Evolutionary conservation across 352 stramenopile species (phyloP).

Genomic region (Paralagenidium karlingii): DNA sequence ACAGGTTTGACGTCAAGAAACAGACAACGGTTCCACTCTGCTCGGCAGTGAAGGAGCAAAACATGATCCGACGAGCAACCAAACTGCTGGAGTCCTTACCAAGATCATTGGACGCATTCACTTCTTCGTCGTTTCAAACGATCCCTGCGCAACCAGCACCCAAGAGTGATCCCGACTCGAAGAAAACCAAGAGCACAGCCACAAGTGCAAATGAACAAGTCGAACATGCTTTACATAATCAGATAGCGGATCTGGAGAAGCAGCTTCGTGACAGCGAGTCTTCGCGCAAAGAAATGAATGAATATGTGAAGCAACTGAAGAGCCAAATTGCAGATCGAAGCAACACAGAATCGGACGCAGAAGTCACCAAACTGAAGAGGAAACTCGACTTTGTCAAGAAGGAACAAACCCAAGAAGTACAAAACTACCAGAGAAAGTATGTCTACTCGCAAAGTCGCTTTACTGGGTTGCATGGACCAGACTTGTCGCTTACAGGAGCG

Average conservation of each 20-base stretch:
- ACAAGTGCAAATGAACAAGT: too few relatives aligned
- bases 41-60: not conserved
- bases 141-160: too few relatives aligned
- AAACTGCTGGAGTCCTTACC: too few relatives aligned
- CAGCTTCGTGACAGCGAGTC: conserved; percentile 12
- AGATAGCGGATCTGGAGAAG: conserved; percentile 3
- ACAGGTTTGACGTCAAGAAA: conserved; percentile 44
- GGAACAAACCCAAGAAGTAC: conserved; percentile 28
- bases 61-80: not conserved
- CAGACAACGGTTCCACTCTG: too few relatives aligned
- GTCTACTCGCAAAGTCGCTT: not conserved
- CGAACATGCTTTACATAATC: too few relatives aligned
- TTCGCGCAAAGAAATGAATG: conserved; percentile 13
- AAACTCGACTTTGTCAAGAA: conserved; percentile 33
- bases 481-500: too few relatives aligned
- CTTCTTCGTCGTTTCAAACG: too few relatives aligned
- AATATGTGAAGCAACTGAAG: conserved; percentile 30
- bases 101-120: too few relatives aligned
- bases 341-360: too few relatives aligned
- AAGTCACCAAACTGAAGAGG: conserved; percentile 32
- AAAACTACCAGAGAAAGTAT: conserved; percentile 24
- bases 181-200: not conserved
- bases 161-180: not conserved
- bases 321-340: conserved; percentile 21
- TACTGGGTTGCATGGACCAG: not conserved